These are phyloP conservation scores for Xylariomycetidae sp. DNA, from an alignment of 2,329 filamentous ascomycete genomes.

Conservation along the genomic window DNA sequence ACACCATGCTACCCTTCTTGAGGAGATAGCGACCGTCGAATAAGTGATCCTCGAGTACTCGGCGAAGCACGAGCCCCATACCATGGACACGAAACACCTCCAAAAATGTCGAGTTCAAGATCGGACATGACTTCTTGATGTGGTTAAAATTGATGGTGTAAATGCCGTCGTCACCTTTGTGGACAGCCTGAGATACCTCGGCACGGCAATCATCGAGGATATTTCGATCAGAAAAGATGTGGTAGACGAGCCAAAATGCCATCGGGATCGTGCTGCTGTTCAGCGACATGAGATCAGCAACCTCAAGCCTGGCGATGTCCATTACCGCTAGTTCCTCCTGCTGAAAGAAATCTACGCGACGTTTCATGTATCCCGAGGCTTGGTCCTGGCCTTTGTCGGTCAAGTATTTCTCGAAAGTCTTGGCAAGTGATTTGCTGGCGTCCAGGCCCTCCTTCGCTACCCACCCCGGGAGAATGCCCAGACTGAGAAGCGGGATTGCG, in stretches of 20 bases:
- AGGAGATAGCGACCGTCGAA: slow-evolving; percentile 7
- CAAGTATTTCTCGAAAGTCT: slow-evolving; percentile 11
- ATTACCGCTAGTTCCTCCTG: too few relatives aligned
- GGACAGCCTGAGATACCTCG: slow-evolving; percentile 5
- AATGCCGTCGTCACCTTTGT: slow-evolving; percentile 2
- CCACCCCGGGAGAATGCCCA: slow-evolving; percentile 5
- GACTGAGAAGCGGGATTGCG: slow-evolving; percentile 8
- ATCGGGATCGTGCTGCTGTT: slow-evolving; percentile 10
- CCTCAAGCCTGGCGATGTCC: slow-evolving; percentile 7
- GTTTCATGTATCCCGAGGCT: slow-evolving; percentile 5
- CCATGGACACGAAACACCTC: slow-evolving; percentile 6
- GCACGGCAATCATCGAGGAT: slow-evolving; percentile 10
- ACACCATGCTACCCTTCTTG: slow-evolving; percentile 6
- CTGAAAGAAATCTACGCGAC: slow-evolving; percentile 7
- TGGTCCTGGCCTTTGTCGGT: slow-evolving; percentile 3
- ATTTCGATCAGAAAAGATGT: slow-evolving; percentile 6
- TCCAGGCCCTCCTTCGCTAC: slow-evolving; percentile 5
- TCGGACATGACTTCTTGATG: slow-evolving; percentile 7
- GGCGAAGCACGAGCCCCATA: slow-evolving; percentile 4
- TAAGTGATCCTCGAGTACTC: slow-evolving; percentile 8
- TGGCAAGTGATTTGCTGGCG: slow-evolving; percentile 11
- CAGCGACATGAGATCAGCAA: slow-evolving; percentile 5
- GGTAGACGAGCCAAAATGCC: slow-evolving; percentile 12
- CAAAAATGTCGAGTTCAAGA: slow-evolving; percentile 5
- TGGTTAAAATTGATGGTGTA: slow-evolving; percentile 2